These are phyloP conservation scores for Trichoderma atroviride DNA, from an alignment of 2,329 filamentous ascomycete species.

Conservation along the genomic window DNA sequence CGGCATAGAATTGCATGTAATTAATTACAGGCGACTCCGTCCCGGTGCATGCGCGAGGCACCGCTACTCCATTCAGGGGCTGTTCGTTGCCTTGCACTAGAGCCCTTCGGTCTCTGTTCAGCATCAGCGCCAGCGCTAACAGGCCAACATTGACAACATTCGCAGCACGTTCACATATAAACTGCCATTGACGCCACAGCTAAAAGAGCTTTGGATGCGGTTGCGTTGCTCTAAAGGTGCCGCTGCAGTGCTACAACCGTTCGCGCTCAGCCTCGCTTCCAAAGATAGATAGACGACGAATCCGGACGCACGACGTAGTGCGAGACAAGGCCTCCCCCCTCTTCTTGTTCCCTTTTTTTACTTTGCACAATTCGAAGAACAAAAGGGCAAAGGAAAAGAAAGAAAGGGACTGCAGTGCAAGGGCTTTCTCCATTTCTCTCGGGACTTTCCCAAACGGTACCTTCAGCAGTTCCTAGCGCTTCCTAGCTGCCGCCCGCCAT, in stretches of 20 bases:
- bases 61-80: conserved; percentile 7
- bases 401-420: background rate
- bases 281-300: conserved; percentile 6
- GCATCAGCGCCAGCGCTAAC: conserved; percentile 5
- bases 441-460: conserved; percentile 7
- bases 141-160: background rate
- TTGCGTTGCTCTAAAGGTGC: background rate
- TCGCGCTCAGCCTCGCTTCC: conserved; percentile 11
- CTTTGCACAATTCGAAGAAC: background rate
- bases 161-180: background rate
- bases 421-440: background rate
- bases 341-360: background rate
- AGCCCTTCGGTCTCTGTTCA: conserved; percentile 5
- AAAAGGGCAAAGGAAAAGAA: background rate
- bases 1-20: background rate
- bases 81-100: conserved; percentile 13
- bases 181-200: conserved; percentile 2
- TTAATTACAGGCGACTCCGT: conserved; percentile 9
- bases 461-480: conserved; percentile 11
- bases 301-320: background rate
- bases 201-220: background rate
- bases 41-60: background rate
- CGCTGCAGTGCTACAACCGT: background rate
- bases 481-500: conserved; percentile 9
- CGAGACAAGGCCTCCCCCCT: background rate